Base-by-base conservation (phyloP, 331 rosid species). In the Arachis monticola region DNA sequence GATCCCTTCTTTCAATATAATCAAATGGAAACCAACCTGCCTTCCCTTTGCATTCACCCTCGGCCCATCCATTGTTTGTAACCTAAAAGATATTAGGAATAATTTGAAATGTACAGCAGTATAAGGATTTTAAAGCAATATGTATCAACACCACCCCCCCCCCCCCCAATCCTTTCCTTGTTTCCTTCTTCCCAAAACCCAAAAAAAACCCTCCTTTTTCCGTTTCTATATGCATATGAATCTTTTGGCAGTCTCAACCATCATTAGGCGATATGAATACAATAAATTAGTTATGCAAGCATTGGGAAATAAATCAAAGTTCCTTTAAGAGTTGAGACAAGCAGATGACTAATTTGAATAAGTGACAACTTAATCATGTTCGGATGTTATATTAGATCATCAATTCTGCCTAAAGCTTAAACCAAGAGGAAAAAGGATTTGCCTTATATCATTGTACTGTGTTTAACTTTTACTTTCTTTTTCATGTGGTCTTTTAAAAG, bases 1-100 rank as follows among this genome's bases (percentile, higher is more conserved):
- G 87, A 9, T 94, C 99, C 83, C 93, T 84, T 84, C 95, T 88
- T 83, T 94, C 99, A 3, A 94, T 67, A 62, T 88, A 92, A 79
- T 97, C 97, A 63, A 87, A 89, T 7, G 99, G 97, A 84, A 94
- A 94, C 99, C 99, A 92, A 53, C 97, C 99, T 17, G 97, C 97
- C 85, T 30, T 92, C 22, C 99, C 99, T 82, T 92, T 90, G 91
- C 96, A 86, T 89, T 94, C 99, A 5, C 99, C 99, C 88, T 94
- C 99, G 3, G 99, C 99, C 99, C 99, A 94, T 70, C 99, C 99
- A 38, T 86, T 88, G 92, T 90, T 92, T 11, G 89, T 45, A 56
- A 94, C 97, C 97, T 94, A 88, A 61, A 71, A 77, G 50, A 67
- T 9, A 32, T 60, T 17, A 47, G 44, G 52, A 79, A 74, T 60